Conservation (phyloP, 73 alveolate species). For the Blepharisma stoltei region DNA sequence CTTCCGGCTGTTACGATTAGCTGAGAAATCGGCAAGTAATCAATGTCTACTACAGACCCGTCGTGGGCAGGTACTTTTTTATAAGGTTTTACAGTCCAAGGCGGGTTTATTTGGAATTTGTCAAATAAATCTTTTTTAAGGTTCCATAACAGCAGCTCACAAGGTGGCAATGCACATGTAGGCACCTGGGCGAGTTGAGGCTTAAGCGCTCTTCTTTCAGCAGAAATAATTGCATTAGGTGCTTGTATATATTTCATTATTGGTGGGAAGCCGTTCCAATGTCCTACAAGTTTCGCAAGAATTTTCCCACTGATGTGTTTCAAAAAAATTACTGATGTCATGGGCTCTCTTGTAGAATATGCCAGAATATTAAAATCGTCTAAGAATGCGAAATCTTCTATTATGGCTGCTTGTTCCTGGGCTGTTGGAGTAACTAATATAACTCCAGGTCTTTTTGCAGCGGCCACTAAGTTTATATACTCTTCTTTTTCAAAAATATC, state of each 20-base stretch:
- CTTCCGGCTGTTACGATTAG: conserved; percentile 40
- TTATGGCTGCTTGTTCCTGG: conserved; percentile 18
- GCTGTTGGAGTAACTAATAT: neutral
- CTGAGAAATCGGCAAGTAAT: conserved; percentile 35
- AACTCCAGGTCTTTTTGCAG: neutral
- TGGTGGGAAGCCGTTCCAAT: neutral
- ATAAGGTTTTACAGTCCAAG: conserved; percentile 46
- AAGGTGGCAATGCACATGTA: neutral
- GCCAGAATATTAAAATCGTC: conserved; percentile 8
- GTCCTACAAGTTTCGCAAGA: conserved; percentile 14
- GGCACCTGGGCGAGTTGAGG: neutral
- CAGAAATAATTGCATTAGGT: neutral
- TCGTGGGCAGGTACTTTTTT: conserved; percentile 49
- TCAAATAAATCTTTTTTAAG: conserved; percentile 52
- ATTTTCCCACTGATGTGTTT: neutral
- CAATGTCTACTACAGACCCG: conserved; percentile 39
- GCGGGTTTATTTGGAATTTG: conserved; percentile 49
- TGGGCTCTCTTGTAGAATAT: neutral
- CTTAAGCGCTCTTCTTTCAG: conserved; percentile 9
- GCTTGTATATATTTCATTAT: neutral
- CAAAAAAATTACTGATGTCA: neutral
- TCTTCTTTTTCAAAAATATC: conserved; percentile 43
- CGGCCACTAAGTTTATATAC: conserved; percentile 11
- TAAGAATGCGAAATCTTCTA: neutral
- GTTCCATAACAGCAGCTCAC: conserved; percentile 53